These are phyloP conservation scores for Globisporangium cederbergense DNA, from an alignment of 352 stramenopile genomes.

Conservation along the genomic window DNA sequence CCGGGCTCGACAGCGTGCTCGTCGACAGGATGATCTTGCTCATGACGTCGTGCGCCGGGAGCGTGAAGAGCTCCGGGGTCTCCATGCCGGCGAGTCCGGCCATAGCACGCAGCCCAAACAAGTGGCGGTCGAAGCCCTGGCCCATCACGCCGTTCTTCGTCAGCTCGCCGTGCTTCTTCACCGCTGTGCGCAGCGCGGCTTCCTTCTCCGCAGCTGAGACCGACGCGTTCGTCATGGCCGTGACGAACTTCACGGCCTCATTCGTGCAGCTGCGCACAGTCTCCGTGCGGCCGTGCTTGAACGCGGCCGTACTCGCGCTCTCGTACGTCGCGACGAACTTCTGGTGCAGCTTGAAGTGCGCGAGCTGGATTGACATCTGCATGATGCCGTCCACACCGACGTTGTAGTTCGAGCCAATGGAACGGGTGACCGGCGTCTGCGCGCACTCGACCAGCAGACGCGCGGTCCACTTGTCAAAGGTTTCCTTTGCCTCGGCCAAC, in stretches of 20 bases:
- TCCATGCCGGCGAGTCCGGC: slow-evolving; percentile 52
- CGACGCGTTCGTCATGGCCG: slow-evolving; percentile 55
- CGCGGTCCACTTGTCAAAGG: slow-evolving; percentile 63
- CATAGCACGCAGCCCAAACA: slow-evolving; percentile 80
- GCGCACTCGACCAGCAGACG: slow-evolving; percentile 68
- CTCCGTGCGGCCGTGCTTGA: slow-evolving; percentile 90
- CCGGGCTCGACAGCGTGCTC: slow-evolving; percentile 82
- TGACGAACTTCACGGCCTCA: slow-evolving; percentile 76
- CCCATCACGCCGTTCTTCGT: slow-evolving; percentile 91
- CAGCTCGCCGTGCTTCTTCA: slow-evolving; percentile 87
- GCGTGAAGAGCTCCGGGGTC: slow-evolving; percentile 73
- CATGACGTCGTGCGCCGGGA: slow-evolving; percentile 77
- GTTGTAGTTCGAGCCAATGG: slow-evolving; percentile 58
- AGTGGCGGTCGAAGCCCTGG: slow-evolving; percentile 86
- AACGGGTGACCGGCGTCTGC: slow-evolving; percentile 66
- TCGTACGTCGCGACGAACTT: slow-evolving; percentile 88
- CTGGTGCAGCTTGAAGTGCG: slow-evolving; percentile 81
- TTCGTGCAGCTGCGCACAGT: slow-evolving; percentile 89
- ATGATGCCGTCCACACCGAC: slow-evolving; percentile 89
- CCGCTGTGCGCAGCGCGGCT: slow-evolving; percentile 54
- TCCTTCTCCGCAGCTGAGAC: slow-evolving; percentile 59
- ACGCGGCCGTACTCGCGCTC: slow-evolving; percentile 85
- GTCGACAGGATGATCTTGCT: slow-evolving; percentile 90
- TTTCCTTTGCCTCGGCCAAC: slow-evolving; percentile 63
- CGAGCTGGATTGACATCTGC: slow-evolving; percentile 90